phyloP scores from a whole-genome alignment of 331 rosid genomes.

The Stylosanthes scabra region DNA sequence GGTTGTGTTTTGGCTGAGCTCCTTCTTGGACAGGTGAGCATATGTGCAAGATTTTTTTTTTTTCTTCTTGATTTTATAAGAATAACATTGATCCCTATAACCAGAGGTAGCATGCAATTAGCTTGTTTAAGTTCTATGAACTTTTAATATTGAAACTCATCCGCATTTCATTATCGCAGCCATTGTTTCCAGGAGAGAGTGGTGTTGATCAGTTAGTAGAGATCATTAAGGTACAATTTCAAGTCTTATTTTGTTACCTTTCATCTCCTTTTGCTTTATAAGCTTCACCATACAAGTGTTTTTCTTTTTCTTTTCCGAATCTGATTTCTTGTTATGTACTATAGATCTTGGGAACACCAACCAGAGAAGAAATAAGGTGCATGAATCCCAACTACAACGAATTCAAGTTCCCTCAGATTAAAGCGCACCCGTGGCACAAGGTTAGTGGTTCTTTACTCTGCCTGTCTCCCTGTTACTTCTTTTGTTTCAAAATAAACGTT shows the following conservation, averaged over 20 bases:
- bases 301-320: conserved; percentile 22
- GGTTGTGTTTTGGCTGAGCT: conserved; percentile 95
- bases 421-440: conserved; percentile 98
- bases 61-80: neutral
- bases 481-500: too few species aligned
- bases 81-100: too few species aligned
- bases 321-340: conserved; percentile 24
- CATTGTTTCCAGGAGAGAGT: conserved; percentile 97
- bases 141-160: conserved; percentile 37
- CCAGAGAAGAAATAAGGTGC: conserved; percentile 93
- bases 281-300: conserved; percentile 10
- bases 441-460: conserved; percentile 39
- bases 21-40: conserved; percentile 79
- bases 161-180: conserved; percentile 61
- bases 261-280: conserved; percentile 29
- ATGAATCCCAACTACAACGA: conserved; percentile 94
- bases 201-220: conserved; percentile 97
- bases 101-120: too few species aligned
- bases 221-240: conserved; percentile 76
- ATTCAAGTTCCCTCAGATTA: conserved; percentile 89
- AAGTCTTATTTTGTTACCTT: conserved; percentile 18
- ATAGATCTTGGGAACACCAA: conserved; percentile 86
- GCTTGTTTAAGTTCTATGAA: neutral
- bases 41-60: neutral
- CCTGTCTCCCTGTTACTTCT: neutral